Conservation (phyloP, 495 filamentous ascomycete species). For the Symbiotaphrina buchneri region DNA sequence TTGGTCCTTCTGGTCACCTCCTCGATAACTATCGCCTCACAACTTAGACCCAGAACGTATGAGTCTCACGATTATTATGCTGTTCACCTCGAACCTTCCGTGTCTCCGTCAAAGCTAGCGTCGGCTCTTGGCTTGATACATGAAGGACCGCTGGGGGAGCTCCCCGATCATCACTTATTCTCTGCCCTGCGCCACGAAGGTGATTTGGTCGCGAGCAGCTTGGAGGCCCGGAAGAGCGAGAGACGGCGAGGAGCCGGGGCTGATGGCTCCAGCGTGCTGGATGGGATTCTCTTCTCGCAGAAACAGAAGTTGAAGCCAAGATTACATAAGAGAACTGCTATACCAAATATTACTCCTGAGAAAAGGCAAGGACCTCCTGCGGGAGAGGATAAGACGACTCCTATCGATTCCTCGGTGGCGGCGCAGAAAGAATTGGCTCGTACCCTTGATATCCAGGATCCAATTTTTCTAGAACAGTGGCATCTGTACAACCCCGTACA, state of each 20-base stretch:
- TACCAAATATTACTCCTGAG: constrained; percentile 23
- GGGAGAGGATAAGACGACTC: constrained; percentile 4
- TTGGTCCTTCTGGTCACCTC: constrained; percentile 2
- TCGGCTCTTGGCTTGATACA: constrained; percentile 49
- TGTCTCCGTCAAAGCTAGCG: constrained; percentile 50
- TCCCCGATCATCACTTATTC: constrained; percentile 71
- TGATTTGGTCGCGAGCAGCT: constrained; percentile 33
- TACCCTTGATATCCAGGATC: constrained; percentile 54
- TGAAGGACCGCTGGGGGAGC: constrained; percentile 65
- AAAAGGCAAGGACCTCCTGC: constrained; percentile 5
- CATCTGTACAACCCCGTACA: constrained; percentile 74
- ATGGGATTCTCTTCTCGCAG: constrained; percentile 55
- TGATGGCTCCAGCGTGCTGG: constrained; percentile 33
- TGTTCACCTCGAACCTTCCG: constrained; percentile 46
- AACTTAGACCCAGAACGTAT: constrained; percentile 23
- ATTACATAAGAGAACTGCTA: constrained; percentile 46
- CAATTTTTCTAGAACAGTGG: constrained; percentile 88
- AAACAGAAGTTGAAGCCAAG: constrained; percentile 56
- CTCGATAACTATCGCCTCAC: background rate
- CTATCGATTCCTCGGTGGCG: constrained; percentile 21
- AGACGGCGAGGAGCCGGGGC: constrained; percentile 30
- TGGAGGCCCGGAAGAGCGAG: constrained; percentile 32
- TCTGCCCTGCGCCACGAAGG: constrained; percentile 37
- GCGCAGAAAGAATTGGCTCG: constrained; percentile 36
- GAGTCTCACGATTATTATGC: constrained; percentile 76